Evolutionary conservation across 805 yeast genomes (phyloP), one percentile per base, ranked within the genome.

Genomic region (Candida easanensis): DNA sequence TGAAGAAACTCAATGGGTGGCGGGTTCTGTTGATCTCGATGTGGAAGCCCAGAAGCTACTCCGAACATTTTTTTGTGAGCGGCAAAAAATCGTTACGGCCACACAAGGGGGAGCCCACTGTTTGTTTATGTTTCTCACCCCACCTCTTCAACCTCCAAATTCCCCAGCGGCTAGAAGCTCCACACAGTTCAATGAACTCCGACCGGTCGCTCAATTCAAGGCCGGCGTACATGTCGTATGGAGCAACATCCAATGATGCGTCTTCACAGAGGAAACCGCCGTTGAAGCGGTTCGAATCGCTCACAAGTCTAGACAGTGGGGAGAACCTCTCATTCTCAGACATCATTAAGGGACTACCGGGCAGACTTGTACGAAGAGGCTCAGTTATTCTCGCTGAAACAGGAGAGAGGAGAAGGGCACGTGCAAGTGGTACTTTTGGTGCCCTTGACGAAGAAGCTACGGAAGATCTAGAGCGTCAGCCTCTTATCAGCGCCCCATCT

Each of bases 341-440:
- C n/a, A 38, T 49, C 2, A 27, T 52, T 7, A 40, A 36, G 19
- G 51, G 48, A 1, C 35, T 50, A 0, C 56, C 50, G 5, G 49
- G 49, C 1, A 37, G 58, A 27, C 36, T 56, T 7, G 42, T 55
- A 14, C 32, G 61, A 33, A 43, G 51, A 17, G 56, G 69, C 28
- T 70, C 78, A 0, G 69, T 68, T 21, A 70, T 74, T n/a, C 42
- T 69, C 18, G 72, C 79, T 0, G 68, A 67, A 19, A 69, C 78
- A 0, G 78, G 76, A 1, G 66, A 62, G 44, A 59, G 66, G 16
- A 25, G 44, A n/a, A 38, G 48, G 1, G 39, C 21, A 3, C 37
- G 43, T 3, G 39, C 30, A 3, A 32, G 37, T 16, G 41, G 26
- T 10, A 36, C 36, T 14, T 23, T 23, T 21, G 28, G 20, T 4